Evolutionary conservation across 805 yeast species (phyloP).

Genomic region (Sporopachydermia quercuum): DNA sequence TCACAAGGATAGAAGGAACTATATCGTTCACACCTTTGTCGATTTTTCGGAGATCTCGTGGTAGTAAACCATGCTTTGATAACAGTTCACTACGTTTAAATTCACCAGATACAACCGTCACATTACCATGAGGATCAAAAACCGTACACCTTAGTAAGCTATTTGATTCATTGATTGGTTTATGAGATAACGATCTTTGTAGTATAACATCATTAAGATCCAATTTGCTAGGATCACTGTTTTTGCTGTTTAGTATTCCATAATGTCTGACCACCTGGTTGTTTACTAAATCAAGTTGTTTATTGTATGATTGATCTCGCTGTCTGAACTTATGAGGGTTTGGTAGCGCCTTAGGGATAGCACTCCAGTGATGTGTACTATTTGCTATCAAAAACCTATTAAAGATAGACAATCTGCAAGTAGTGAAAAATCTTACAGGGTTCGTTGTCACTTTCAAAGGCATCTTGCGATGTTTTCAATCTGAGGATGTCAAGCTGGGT

Average conservation of each 20-base stretch:
- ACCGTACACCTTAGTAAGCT: conserved; percentile 64
- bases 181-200: conserved; percentile 10
- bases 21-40: conserved; percentile 72
- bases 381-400: too few relatives aligned
- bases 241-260: background rate
- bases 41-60: conserved; percentile 81
- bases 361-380: too few relatives aligned
- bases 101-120: conserved; percentile 53
- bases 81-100: conserved; percentile 63
- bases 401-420: too few relatives aligned
- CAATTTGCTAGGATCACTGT: background rate
- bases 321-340: too few relatives aligned
- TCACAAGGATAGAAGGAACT: conserved; percentile 76
- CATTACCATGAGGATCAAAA: conserved; percentile 55
- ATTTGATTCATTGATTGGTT: conserved; percentile 11
- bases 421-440: too few relatives aligned
- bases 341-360: too few relatives aligned
- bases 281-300: too few relatives aligned
- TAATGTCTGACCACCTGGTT: too few relatives aligned
- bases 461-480: too few relatives aligned
- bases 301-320: too few relatives aligned
- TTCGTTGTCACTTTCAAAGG: too few relatives aligned
- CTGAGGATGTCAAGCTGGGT: too few relatives aligned
- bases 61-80: conserved; percentile 61
- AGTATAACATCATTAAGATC: conserved; percentile 11